phyloP scores from a whole-genome alignment of 352 stramenopile species.

The Phytophthora cactorum region DNA sequence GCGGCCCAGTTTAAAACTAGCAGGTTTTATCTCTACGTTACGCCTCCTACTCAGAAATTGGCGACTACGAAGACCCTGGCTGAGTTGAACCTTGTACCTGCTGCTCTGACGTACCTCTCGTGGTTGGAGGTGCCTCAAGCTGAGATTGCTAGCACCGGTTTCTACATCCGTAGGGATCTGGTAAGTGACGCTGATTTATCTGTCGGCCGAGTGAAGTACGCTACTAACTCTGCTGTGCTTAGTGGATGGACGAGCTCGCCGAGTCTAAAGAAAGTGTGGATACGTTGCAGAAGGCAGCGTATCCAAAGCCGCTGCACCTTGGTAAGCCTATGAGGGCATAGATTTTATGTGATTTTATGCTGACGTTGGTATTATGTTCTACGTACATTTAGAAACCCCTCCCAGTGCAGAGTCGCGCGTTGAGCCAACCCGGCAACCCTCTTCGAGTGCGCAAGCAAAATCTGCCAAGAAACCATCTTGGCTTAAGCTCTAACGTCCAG shows the following conservation, averaged over 20 bases:
- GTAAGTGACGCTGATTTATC: conserved; percentile 34
- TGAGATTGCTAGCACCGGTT: conserved; percentile 36
- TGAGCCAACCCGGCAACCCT: conserved; percentile 35
- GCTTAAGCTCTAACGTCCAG: conserved; percentile 60
- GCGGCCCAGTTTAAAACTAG: conserved; percentile 21
- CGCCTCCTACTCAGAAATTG: conserved; percentile 76
- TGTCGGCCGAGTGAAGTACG: not conserved
- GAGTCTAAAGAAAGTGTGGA: conserved; percentile 49
- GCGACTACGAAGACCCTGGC: conserved; percentile 57
- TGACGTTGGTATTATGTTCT: conserved; percentile 11
- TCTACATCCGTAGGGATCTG: conserved; percentile 68
- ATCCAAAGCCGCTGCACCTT: conserved; percentile 56
- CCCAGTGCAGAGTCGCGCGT: conserved; percentile 24
- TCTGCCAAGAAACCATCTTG: conserved; percentile 73
- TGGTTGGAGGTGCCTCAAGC: conserved; percentile 52
- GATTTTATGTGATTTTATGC: not conserved
- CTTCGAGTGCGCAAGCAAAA: conserved; percentile 38
- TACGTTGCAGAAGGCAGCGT: conserved; percentile 33
- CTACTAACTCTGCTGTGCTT: conserved; percentile 11
- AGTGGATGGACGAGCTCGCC: conserved; percentile 44
- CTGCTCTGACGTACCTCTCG: conserved; percentile 77
- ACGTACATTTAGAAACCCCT: conserved; percentile 31
- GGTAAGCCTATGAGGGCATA: conserved; percentile 30
- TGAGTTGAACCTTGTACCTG: conserved; percentile 79
- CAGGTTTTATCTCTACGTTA: conserved; percentile 83